phyloP scores from a whole-genome alignment of 805 yeast species.

The Schwanniomyces pseudopolymorphus region DNA sequence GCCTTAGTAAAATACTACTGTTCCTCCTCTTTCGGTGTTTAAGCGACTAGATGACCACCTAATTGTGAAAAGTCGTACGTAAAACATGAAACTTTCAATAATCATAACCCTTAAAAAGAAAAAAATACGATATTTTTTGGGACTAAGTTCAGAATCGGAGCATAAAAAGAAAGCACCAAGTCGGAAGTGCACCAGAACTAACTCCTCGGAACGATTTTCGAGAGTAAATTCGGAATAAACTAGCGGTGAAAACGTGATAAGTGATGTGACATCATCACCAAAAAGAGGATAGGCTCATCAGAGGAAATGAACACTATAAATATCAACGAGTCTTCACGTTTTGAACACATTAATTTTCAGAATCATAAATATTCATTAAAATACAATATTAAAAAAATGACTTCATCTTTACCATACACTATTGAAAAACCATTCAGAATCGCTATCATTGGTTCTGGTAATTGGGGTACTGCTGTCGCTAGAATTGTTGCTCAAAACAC shows the following conservation, averaged over 20 bases:
- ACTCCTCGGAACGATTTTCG: neutral
- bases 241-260: neutral
- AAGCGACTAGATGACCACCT: too few relatives aligned
- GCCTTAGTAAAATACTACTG: neutral
- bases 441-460: slow-evolving; percentile 46
- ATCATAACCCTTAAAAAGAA: neutral
- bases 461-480: slow-evolving; percentile 51
- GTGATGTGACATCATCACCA: neutral
- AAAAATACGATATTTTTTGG: neutral
- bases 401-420: slow-evolving; percentile 27
- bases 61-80: neutral
- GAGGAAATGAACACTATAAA: neutral
- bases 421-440: slow-evolving; percentile 33
- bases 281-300: neutral
- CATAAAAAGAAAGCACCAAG: too few relatives aligned
- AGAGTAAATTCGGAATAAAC: neutral
- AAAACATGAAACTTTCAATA: neutral
- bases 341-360: neutral
- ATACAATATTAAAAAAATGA: slow-evolving; percentile 6
- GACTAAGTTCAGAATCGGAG: neutral
- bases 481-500: slow-evolving; percentile 46
- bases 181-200: too few relatives aligned
- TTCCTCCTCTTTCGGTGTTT: neutral
- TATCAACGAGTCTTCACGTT: neutral
- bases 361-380: neutral